Conservation (phyloP, 176 grass and related monocot species). For the Ampelocalamus luodianensis region DNA sequence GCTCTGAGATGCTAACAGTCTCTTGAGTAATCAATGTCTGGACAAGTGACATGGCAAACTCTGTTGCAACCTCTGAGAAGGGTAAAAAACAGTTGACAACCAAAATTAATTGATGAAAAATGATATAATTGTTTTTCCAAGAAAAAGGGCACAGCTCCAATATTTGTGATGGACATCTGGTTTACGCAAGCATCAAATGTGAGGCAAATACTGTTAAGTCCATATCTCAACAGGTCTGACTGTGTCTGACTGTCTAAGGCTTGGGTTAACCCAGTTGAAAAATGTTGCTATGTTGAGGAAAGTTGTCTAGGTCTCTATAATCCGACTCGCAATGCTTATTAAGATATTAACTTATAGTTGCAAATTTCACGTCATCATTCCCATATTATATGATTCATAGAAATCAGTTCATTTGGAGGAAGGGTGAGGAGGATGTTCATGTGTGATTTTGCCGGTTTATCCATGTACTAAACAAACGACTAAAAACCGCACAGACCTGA, state of each 20-base stretch:
- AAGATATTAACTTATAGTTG: no score
- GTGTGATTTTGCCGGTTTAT: neutral
- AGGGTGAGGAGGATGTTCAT: neutral
- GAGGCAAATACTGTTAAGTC: neutral
- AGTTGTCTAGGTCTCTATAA: neutral
- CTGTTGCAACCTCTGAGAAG: conserved; percentile 61
- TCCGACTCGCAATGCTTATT: no score
- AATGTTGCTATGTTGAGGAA: neutral
- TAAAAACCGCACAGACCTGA: neutral
- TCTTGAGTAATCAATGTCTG: conserved; percentile 80
- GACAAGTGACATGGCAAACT: conserved; percentile 74
- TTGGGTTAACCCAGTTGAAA: neutral
- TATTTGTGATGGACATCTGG: neutral
- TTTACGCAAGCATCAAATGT: neutral
- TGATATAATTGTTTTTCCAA: neutral
- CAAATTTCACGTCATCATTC: neutral
- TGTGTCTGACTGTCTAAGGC: neutral
- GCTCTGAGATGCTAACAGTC: conserved; percentile 62
- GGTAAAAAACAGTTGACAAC: conserved; percentile 20
- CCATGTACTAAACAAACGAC: neutral
- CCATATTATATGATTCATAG: neutral
- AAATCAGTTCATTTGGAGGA: neutral
- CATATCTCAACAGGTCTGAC: neutral
- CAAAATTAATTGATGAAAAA: neutral
- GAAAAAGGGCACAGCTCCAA: neutral